Conservation (phyloP, 2,329 filamentous ascomycete genomes). For the Bretziella fagacearum region DNA sequence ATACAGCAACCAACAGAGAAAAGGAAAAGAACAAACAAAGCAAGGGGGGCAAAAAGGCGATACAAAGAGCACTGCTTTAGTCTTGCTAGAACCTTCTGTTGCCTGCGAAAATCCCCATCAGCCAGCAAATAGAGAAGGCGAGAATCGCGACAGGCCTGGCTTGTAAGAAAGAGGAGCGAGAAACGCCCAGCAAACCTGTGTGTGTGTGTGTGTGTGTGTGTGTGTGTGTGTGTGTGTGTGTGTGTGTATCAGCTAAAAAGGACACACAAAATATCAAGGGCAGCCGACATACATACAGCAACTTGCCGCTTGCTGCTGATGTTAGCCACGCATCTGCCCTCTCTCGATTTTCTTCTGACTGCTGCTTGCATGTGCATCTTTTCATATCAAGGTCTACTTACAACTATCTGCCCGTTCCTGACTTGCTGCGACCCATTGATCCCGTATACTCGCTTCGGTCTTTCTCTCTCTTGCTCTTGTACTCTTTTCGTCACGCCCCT, state of each 20-base stretch:
- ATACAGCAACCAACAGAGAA: background rate
- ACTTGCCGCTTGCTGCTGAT: background rate
- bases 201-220: too few relatives aligned
- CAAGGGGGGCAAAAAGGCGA: too few relatives aligned
- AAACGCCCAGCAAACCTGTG: background rate
- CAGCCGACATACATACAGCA: too few relatives aligned
- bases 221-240: too few relatives aligned
- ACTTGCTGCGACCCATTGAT: background rate
- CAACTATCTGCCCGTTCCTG: too few relatives aligned
- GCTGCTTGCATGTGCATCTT: too few relatives aligned
- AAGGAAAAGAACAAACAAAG: too few relatives aligned
- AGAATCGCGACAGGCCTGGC: constrained; percentile 1
- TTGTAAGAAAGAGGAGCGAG: background rate
- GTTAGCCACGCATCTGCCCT: background rate
- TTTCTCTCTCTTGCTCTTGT: background rate
- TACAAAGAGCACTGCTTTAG: too few relatives aligned
- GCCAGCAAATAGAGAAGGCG: background rate
- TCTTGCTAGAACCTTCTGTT: constrained; percentile 2
- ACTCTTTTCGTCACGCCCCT: background rate
- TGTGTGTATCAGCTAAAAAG: too few relatives aligned
- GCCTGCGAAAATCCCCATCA: constrained; percentile 1
- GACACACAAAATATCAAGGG: too few relatives aligned
- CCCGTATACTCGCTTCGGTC: too few relatives aligned
- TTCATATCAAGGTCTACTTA: too few relatives aligned
- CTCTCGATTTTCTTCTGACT: background rate